Evolutionary conservation across 1,284 basidiomycete genomes (phyloP).

Genomic region (Termitomyces sp.): DNA sequence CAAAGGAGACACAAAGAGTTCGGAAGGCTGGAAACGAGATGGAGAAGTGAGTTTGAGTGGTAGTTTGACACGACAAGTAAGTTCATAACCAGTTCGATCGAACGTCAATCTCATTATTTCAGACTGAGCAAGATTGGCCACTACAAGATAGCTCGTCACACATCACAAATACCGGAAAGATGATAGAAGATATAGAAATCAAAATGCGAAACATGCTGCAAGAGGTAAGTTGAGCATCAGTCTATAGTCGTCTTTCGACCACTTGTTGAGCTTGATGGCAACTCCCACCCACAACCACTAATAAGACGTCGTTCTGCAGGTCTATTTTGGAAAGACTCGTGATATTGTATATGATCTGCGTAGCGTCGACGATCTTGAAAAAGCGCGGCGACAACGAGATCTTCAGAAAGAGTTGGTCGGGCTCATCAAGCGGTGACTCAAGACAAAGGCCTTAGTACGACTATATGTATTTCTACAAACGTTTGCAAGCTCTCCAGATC

Average conservation of each 20-base stretch:
- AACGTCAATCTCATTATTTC: constrained; percentile 1
- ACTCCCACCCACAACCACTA: background rate
- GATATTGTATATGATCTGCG: constrained; percentile 92
- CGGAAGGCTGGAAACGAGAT: constrained; percentile 50
- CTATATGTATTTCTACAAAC: background rate
- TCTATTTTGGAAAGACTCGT: constrained; percentile 97
- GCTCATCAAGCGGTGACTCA: constrained; percentile 64
- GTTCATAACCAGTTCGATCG: constrained; percentile 20
- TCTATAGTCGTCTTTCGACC: too few relatives aligned
- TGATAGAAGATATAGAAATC: constrained; percentile 99
- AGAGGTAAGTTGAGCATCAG: constrained; percentile 49
- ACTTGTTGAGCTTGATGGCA: too few relatives aligned
- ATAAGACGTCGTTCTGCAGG: constrained; percentile 37
- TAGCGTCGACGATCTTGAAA: constrained; percentile 82
- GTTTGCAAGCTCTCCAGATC: background rate
- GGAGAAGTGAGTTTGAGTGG: constrained; percentile 87
- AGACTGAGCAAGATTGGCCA: constrained; percentile 86
- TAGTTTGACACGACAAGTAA: constrained; percentile 93
- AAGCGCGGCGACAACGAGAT: constrained; percentile 75
- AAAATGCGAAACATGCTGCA: constrained; percentile 96
- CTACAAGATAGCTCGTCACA: constrained; percentile 76
- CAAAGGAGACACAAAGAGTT: constrained; percentile 32
- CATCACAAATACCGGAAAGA: constrained; percentile 86
- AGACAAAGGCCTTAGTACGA: background rate
- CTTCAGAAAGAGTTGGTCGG: constrained; percentile 93